Base-by-base conservation (phyloP, 192 early-diverging fungal genomes). In the Coemansia sp. region DNA sequence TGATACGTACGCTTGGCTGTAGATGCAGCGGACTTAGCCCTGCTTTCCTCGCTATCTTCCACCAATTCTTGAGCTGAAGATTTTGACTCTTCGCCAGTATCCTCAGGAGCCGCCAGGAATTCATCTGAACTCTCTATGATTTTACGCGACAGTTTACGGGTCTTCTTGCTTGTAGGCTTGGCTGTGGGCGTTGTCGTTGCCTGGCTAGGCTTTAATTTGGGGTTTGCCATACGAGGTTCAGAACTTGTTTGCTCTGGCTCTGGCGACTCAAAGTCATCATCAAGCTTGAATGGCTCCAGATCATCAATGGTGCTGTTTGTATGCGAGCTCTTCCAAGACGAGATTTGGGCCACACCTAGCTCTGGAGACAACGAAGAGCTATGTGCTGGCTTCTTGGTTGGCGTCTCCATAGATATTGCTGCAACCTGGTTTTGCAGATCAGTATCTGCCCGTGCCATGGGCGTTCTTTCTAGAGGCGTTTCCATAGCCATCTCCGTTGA, bases 51-150 rank as follows among this genome's bases (percentile, higher is more conserved):
- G 23, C 23, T 26, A 26, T 26, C 23, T 26, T 26, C 23, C 23
- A 4, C 23, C 23, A 26, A 26, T 14, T 33, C 37, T 19, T 20
- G 35, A 14, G 51, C 51, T 14, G 51, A 53, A 6, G 39, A 40
- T 11, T 15, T 15, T 6, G 39, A 40, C 39, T 40, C 39, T 26
- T 26, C 23, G 39, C 39, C 39, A 40, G 39, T 15, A 40, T 35
- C 15, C 6, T 36, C 49, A 10, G 49, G 39, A 15, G 57, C 56
- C 9, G 30, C 38, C 5, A 16, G 31, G 20, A 48, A 60, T 23
- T 72, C 70, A 31, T 63, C 63, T 3, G 70, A 72, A 40, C 59
- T 72, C 30, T 66, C 70, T 1, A 66, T 14, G n/a, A 59, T 20
- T 6, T 53, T 55, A 2, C 54, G 46, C 9, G 47, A 45, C 16